These are phyloP conservation scores for Pythium monospermum DNA, from an alignment of 352 stramenopile genomes.

Conservation along the genomic window DNA sequence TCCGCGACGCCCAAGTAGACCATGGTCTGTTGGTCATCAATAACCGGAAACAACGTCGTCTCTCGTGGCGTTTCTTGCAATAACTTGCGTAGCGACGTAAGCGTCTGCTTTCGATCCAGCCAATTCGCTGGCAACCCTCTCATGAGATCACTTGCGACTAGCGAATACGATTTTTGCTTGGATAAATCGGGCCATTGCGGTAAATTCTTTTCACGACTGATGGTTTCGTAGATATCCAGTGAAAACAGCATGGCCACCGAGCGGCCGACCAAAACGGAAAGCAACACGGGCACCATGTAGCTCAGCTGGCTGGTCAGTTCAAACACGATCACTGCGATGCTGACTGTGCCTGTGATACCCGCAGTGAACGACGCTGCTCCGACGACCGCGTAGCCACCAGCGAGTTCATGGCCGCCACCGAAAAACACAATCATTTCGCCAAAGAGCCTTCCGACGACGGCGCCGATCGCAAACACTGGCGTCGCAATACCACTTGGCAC, in stretches of 20 bases:
- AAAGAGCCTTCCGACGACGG: slow-evolving; percentile 46
- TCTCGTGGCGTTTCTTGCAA: slow-evolving; percentile 33
- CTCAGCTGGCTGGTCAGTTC: slow-evolving; percentile 72
- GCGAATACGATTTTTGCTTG: slow-evolving; percentile 69
- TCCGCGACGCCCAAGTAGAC: slow-evolving; percentile 60
- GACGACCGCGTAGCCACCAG: slow-evolving; percentile 63
- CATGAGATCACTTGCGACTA: slow-evolving; percentile 73
- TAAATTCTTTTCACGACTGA: slow-evolving; percentile 72
- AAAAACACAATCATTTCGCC: slow-evolving; percentile 44
- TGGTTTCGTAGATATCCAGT: slow-evolving; percentile 83
- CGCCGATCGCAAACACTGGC: slow-evolving; percentile 56
- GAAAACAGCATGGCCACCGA: slow-evolving; percentile 64
- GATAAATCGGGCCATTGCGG: slow-evolving; percentile 77
- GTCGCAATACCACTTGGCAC: slow-evolving; percentile 61
- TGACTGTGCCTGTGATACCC: slow-evolving; percentile 59
- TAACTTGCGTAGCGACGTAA: slow-evolving; percentile 41
- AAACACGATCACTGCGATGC: slow-evolving; percentile 66
- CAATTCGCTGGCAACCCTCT: slow-evolving; percentile 36
- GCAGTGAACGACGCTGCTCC: slow-evolving; percentile 59
- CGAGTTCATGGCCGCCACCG: slow-evolving; percentile 25
- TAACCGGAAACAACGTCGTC: slow-evolving; percentile 53
- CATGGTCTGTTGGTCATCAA: slow-evolving; percentile 56
- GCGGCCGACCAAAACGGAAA: slow-evolving; percentile 71
- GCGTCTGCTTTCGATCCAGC: slow-evolving; percentile 45
- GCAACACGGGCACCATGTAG: slow-evolving; percentile 75